These are phyloP conservation scores for Vicia sativa DNA, from an alignment of 306 rosid species.

Conservation along the genomic window DNA sequence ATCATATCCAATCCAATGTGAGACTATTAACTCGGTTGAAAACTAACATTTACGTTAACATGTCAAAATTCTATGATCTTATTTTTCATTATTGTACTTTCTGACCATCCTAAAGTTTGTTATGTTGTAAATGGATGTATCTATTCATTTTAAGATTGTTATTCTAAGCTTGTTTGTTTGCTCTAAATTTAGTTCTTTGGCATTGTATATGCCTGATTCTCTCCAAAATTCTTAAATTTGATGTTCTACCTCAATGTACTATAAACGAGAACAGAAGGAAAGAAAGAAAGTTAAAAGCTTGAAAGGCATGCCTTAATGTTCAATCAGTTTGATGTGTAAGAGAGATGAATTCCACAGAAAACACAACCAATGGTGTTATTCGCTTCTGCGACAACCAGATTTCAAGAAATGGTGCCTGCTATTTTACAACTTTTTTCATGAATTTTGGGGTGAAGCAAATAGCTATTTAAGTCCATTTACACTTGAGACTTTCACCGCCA, in stretches of 20 bases:
- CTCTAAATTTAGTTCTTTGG: background rate
- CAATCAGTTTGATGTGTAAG: background rate
- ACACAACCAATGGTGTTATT: conserved; percentile 10
- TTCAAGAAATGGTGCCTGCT: conserved; percentile 23
- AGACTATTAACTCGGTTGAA: no score
- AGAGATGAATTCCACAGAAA: conserved; percentile 17
- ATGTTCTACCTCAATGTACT: conserved; percentile 6
- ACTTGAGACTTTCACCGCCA: conserved; percentile 41
- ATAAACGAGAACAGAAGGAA: background rate
- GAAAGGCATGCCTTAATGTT: background rate
- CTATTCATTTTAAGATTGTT: conserved; percentile 1
- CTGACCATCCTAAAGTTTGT: background rate
- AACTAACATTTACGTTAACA: background rate
- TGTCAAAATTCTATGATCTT: background rate
- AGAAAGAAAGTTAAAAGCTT: background rate
- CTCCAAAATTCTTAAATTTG: conserved; percentile 10
- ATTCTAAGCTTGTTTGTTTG: background rate
- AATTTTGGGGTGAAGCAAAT: conserved; percentile 37
- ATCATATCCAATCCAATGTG: no score
- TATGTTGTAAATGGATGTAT: background rate
- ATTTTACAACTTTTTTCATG: conserved; percentile 34
- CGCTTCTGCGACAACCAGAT: background rate
- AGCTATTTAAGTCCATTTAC: conserved; percentile 33
- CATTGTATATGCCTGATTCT: background rate
- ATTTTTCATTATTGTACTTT: background rate